Evolutionary conservation across 257 asterid genomes (phyloP).

Genomic region (Fraxinus pennsylvanica): DNA sequence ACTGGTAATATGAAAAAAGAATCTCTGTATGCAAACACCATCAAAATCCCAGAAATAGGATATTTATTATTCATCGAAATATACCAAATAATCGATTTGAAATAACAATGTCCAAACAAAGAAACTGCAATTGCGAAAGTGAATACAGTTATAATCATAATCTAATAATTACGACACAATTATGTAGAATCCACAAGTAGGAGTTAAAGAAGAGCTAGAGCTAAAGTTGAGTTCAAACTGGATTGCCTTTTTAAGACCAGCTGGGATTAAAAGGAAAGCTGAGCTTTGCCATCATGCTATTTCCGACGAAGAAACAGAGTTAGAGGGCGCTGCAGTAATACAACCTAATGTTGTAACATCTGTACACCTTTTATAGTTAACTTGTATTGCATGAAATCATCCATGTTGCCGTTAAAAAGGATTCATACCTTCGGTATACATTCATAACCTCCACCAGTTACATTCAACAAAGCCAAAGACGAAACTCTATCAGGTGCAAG

Average conservation of each 20-base stretch:
- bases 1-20: neutral
- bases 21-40: neutral
- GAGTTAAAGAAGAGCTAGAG: too few species aligned
- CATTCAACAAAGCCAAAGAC: constrained; percentile 91
- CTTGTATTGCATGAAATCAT: neutral
- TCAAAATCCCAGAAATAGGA: neutral
- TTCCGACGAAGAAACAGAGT: neutral
- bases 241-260: neutral
- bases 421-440: constrained; percentile 79
- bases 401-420: neutral
- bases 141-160: too few species aligned
- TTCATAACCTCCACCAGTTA: constrained; percentile 97
- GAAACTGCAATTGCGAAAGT: too few species aligned
- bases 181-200: too few species aligned
- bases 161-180: too few species aligned
- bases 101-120: too few species aligned
- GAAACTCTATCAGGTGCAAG: constrained; percentile 73
- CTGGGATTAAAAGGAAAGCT: neutral
- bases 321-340: neutral
- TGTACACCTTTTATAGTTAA: neutral
- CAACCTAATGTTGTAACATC: too few species aligned
- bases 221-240: too few species aligned
- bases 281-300: neutral
- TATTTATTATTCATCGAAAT: neutral
- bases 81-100: too few species aligned